Evolutionary conservation across 108 stramenopile genomes (phyloP).

Genomic region (Cyclotella sp.): DNA sequence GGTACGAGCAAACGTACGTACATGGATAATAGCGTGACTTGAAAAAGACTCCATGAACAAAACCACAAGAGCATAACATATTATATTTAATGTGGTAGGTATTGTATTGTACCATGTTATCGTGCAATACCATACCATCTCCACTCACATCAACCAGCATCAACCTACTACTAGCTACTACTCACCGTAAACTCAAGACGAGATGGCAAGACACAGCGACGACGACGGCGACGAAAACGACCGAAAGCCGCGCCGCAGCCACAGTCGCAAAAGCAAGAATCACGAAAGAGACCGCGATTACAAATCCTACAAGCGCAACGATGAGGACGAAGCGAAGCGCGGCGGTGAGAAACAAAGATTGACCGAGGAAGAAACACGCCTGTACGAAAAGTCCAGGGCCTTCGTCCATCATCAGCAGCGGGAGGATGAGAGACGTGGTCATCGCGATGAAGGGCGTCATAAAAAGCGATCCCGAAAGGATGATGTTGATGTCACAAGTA

Average conservation of each 20-base stretch:
- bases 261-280: neutral
- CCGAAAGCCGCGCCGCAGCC: slow-evolving; percentile 13
- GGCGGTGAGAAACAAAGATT: slow-evolving; percentile 14
- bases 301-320: slow-evolving; percentile 2
- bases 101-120: too few relatives aligned
- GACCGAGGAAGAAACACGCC: slow-evolving; percentile 44
- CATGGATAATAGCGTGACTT: too few relatives aligned
- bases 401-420: slow-evolving; percentile 39
- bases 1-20: too few relatives aligned
- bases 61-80: too few relatives aligned
- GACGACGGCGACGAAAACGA: slow-evolving; percentile 1
- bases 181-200: neutral
- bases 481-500: neutral
- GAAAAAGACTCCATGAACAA: too few relatives aligned
- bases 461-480: slow-evolving; percentile 13
- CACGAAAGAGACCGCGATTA: neutral
- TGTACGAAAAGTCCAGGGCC: slow-evolving; percentile 46
- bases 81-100: too few relatives aligned
- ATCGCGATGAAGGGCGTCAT: slow-evolving; percentile 6
- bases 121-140: too few relatives aligned
- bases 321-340: neutral
- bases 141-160: too few relatives aligned
- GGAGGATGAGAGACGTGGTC: slow-evolving; percentile 10
- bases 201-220: slow-evolving; percentile 6
- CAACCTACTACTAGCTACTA: too few relatives aligned